phyloP scores from a whole-genome alignment of 1,139 yeast species.

The Nadsonia starkeyi-henricii region DNA sequence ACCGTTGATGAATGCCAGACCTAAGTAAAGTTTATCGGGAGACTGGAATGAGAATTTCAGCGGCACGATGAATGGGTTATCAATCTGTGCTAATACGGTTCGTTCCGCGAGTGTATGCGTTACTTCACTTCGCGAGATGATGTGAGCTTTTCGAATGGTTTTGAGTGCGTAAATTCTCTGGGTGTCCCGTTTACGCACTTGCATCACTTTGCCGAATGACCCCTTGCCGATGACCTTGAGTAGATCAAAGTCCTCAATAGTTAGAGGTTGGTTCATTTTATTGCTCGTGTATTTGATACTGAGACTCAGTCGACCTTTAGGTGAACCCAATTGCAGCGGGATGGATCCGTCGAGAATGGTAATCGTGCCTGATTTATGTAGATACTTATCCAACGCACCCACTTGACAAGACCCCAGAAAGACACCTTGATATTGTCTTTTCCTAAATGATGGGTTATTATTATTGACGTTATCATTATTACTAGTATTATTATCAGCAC shows the following conservation, averaged over 20 bases:
- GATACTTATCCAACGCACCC: slow-evolving; percentile 2
- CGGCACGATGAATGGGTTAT: slow-evolving; percentile 97
- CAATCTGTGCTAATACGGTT: slow-evolving; percentile 83
- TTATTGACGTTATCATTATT: slow-evolving; percentile 1
- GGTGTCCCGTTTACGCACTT: slow-evolving; percentile 89
- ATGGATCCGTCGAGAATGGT: slow-evolving; percentile 18
- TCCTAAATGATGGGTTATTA: not conserved
- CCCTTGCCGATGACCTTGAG: slow-evolving; percentile 95
- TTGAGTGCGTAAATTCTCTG: slow-evolving; percentile 87
- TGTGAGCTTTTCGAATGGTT: slow-evolving; percentile 84
- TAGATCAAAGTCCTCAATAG: slow-evolving; percentile 84
- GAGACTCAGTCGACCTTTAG: slow-evolving; percentile 42
- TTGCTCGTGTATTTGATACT: slow-evolving; percentile 61
- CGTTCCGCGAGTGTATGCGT: slow-evolving; percentile 94
- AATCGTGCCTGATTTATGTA: slow-evolving; percentile 3
- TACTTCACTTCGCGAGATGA: slow-evolving; percentile 86
- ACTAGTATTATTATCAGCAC: slow-evolving; percentile 3
- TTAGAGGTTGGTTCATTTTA: slow-evolving; percentile 35
- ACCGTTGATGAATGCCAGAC: slow-evolving; percentile 86
- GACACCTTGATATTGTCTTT: slow-evolving; percentile 23
- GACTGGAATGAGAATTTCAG: slow-evolving; percentile 89
- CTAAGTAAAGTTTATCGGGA: slow-evolving; percentile 85
- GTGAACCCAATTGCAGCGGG: slow-evolving; percentile 25
- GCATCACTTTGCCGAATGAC: slow-evolving; percentile 97
- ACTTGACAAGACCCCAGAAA: slow-evolving; percentile 25